Evolutionary conservation across 805 yeast species (phyloP).

Genomic region (Starmerella khaoyaiensis): DNA sequence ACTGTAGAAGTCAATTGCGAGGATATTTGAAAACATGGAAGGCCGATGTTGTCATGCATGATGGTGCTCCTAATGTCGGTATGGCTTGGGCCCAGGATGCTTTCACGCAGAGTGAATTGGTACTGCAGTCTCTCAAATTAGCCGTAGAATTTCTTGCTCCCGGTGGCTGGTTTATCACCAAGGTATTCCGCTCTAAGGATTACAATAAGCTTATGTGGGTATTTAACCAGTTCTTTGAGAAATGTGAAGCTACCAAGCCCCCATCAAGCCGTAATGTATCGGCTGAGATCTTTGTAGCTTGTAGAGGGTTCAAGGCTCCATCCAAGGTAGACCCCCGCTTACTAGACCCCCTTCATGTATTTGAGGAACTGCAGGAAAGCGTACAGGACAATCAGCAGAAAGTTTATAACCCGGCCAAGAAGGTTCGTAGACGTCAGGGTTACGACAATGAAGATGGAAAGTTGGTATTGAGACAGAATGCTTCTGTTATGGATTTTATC

Average conservation of each 20-base stretch:
- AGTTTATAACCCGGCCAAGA: conserved; percentile 87
- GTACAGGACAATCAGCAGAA: conserved; percentile 67
- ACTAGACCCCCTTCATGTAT: conserved; percentile 82
- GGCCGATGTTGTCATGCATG: conserved; percentile 94
- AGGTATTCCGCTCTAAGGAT: conserved; percentile 96
- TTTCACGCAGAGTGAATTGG: conserved; percentile 91
- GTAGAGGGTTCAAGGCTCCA: conserved; percentile 93
- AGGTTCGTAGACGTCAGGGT: conserved; percentile 85
- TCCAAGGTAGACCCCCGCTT: conserved; percentile 86
- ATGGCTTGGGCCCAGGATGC: conserved; percentile 99
- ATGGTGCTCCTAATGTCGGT: conserved; percentile 99
- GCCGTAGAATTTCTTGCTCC: conserved; percentile 86
- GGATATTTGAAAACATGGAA: conserved; percentile 98
- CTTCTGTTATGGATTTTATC: conserved; percentile 69
- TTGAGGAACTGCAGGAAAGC: conserved; percentile 66
- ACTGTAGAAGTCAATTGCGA: conserved; percentile 84
- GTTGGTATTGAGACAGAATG: conserved; percentile 52
- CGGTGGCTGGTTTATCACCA: conserved; percentile 93
- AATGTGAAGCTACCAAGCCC: conserved; percentile 97
- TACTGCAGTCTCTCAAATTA: conserved; percentile 79
- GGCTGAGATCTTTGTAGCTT: conserved; percentile 96
- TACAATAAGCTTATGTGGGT: conserved; percentile 97
- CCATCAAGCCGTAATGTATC: conserved; percentile 98
- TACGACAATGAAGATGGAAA: conserved; percentile 76
- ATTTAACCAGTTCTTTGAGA: conserved; percentile 86